phyloP scores from a whole-genome alignment of 371 early-diverging fungal species.

The Rhizopus stolonifer region DNA sequence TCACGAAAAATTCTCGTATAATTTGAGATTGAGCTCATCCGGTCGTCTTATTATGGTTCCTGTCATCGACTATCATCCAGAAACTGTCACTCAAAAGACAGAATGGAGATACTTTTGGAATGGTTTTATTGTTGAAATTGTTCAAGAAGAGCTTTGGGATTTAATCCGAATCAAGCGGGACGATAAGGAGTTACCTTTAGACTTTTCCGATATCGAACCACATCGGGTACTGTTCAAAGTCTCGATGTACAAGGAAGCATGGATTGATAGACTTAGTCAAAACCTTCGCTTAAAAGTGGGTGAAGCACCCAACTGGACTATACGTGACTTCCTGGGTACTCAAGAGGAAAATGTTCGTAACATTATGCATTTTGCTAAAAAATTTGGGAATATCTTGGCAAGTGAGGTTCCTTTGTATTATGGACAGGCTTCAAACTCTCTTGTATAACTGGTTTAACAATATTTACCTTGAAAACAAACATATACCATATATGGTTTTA shows the following conservation, averaged over 20 bases:
- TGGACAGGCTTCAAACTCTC: slow-evolving; percentile 5
- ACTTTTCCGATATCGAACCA: slow-evolving; percentile 23
- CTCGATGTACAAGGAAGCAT: slow-evolving; percentile 32
- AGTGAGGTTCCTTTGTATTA: slow-evolving; percentile 34
- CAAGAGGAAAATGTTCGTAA: slow-evolving; percentile 25
- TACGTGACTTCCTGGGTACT: slow-evolving; percentile 29
- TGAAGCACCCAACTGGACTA: slow-evolving; percentile 43
- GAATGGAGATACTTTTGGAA: slow-evolving; percentile 41
- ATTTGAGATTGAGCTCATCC: slow-evolving; percentile 12
- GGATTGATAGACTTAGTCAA: slow-evolving; percentile 39
- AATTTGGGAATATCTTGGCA: slow-evolving; percentile 24
- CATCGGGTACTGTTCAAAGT: slow-evolving; percentile 34
- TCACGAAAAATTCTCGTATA: slow-evolving; percentile 37
- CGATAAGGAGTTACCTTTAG: slow-evolving; percentile 29
- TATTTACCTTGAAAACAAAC: too few relatives aligned
- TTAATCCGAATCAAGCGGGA: slow-evolving; percentile 15
- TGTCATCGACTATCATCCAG: slow-evolving; percentile 25
- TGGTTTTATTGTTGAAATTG: slow-evolving; percentile 37
- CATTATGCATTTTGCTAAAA: slow-evolving; percentile 25
- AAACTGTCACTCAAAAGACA: slow-evolving; percentile 33
- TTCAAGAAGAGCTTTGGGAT: slow-evolving; percentile 46
- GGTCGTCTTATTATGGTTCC: slow-evolving; percentile 28
- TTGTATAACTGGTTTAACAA: slow-evolving; percentile 7
- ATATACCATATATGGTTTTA: too few relatives aligned
- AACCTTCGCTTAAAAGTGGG: slow-evolving; percentile 39